These are phyloP conservation scores for Hypoxylon fuscum DNA, from an alignment of 495 filamentous ascomycete genomes.

Conservation along the genomic window DNA sequence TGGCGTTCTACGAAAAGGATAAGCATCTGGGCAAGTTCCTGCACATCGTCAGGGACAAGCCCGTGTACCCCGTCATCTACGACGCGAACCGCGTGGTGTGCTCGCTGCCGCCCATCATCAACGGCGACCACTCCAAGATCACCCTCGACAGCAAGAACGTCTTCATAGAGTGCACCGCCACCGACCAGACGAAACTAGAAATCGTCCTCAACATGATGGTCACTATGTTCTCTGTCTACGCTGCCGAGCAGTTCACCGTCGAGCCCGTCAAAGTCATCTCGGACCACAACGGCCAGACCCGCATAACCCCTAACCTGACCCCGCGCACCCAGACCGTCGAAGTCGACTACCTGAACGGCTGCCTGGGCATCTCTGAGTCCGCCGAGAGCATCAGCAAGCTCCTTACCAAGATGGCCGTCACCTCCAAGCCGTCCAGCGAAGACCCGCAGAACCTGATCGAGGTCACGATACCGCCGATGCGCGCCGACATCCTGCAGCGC, in stretches of 20 bases:
- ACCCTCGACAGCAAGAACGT: constrained; percentile 87
- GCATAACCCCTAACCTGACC: constrained; percentile 79
- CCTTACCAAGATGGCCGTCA: constrained; percentile 86
- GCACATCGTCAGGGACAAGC: constrained; percentile 91
- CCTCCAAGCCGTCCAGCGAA: constrained; percentile 72
- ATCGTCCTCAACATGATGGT: constrained; percentile 95
- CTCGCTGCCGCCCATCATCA: constrained; percentile 97
- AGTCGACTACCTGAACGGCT: constrained; percentile 90
- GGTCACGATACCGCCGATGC: constrained; percentile 83
- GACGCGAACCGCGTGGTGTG: constrained; percentile 88
- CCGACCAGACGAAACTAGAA: constrained; percentile 95
- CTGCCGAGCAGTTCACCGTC: constrained; percentile 85
- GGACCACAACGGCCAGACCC: constrained; percentile 84
- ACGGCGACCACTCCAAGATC: constrained; percentile 96
- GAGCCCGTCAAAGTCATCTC: constrained; percentile 93
- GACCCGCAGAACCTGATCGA: constrained; percentile 71
- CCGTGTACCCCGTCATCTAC: constrained; percentile 96
- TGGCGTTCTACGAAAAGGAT: constrained; percentile 89
- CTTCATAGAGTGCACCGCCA: constrained; percentile 97
- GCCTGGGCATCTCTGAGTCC: constrained; percentile 81
- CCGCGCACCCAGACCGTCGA: constrained; percentile 81
- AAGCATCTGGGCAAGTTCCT: constrained; percentile 76
- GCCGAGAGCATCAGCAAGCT: constrained; percentile 76
- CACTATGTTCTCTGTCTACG: constrained; percentile 96
- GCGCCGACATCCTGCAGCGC: constrained; percentile 94